Conservation (phyloP, 352 stramenopile species). For the Globisporangium nodosum region DNA sequence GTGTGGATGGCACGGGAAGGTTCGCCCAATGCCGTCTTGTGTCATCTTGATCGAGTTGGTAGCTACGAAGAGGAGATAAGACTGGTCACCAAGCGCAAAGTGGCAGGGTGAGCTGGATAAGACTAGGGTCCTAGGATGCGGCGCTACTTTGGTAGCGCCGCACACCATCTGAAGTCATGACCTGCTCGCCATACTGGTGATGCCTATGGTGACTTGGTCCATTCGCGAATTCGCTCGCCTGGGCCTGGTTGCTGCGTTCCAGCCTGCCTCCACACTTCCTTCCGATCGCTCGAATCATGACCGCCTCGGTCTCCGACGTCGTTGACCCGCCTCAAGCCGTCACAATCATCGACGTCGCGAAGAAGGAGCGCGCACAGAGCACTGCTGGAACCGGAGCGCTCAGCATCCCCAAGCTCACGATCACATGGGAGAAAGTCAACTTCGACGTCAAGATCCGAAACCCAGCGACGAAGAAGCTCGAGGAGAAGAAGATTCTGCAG, state of each 20-base stretch:
- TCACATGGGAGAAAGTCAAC: conserved; percentile 28
- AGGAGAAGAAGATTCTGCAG: conserved; percentile 38
- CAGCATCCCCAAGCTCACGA: conserved; percentile 22
- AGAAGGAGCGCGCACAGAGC: conserved; percentile 15
- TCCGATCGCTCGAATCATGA: background rate
- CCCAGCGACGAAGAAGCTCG: conserved; percentile 16
- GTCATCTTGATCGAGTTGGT: too few species aligned
- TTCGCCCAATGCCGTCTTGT: too few species aligned
- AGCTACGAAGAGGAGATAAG: too few species aligned
- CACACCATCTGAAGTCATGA: too few species aligned
- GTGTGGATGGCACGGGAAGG: too few species aligned
- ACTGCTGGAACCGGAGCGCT: conserved; percentile 22
- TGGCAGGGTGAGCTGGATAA: too few species aligned
- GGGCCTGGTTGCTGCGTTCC: too few species aligned
- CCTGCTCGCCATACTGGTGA: too few species aligned
- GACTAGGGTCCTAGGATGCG: too few species aligned
- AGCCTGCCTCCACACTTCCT: background rate
- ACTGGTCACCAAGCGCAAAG: too few species aligned
- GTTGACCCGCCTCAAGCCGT: background rate
- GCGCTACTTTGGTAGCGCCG: too few species aligned
- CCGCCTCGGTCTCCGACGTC: background rate
- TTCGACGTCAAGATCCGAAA: conserved; percentile 24
- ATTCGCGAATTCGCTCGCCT: background rate
- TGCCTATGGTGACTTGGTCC: background rate
- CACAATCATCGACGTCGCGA: conserved; percentile 11